Percentiles rank a stretch among this genome's conserved stretches.
Conservation (phyloP, 2,329 filamentous ascomycete species). For the Microsporum canis region DNA sequence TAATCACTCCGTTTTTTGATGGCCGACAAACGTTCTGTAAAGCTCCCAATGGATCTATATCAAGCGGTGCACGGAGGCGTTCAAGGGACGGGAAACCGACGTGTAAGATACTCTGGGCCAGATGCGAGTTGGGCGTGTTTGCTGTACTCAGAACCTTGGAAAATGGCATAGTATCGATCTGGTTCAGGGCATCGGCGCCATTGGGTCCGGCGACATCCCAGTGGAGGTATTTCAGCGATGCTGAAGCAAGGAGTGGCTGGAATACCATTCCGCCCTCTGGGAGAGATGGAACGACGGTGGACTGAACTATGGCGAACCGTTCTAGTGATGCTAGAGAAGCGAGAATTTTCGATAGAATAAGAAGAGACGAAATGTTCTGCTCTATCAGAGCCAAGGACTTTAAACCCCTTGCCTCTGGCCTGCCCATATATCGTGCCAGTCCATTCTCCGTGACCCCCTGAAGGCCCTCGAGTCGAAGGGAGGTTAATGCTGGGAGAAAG, state of each 20-base stretch:
- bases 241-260: slow-evolving; percentile 40
- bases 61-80: slow-evolving; percentile 33
- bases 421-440: slow-evolving; percentile 41
- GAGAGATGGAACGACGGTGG: slow-evolving; percentile 36
- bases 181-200: slow-evolving; percentile 26
- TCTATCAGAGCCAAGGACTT: slow-evolving; percentile 42
- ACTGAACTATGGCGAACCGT: slow-evolving; percentile 43
- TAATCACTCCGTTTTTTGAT: slow-evolving; percentile 27
- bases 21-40: slow-evolving; percentile 36
- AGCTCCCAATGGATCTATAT: slow-evolving; percentile 34
- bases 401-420: slow-evolving; percentile 35
- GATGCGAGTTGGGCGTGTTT: slow-evolving; percentile 32
- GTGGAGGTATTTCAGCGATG: slow-evolving; percentile 42
- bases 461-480: slow-evolving; percentile 45
- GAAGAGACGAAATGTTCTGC: slow-evolving; percentile 42
- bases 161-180: slow-evolving; percentile 30
- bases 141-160: slow-evolving; percentile 23
- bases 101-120: slow-evolving; percentile 34
- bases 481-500: slow-evolving; percentile 41
- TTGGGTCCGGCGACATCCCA: slow-evolving; percentile 42
- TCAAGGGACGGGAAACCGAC: slow-evolving; percentile 33
- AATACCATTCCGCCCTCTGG: slow-evolving; percentile 34
- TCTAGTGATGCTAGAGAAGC: slow-evolving; percentile 36
- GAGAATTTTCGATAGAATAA: slow-evolving; percentile 43
- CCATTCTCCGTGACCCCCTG: slow-evolving; percentile 46